Base-by-base conservation (phyloP, 257 asterid genomes). In the Solanum pimpinellifolium region DNA sequence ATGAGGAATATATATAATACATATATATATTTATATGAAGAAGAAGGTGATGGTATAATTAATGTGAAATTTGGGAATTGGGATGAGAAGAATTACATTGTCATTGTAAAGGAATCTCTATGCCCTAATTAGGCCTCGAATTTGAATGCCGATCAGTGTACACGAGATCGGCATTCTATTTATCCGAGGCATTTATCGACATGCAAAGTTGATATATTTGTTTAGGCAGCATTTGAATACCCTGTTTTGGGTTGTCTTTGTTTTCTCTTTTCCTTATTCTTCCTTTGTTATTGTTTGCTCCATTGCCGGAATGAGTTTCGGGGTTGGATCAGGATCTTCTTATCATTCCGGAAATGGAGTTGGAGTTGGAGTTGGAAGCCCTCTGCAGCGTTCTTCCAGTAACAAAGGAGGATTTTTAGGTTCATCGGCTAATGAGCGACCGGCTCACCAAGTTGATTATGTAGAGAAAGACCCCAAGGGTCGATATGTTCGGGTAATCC, bases 401-500 rank as follows among this genome's bases (percentile, higher is more conserved):
- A 74, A 42, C 39, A 70, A 87, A 62, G 88, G 83, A 2, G 89
- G 89, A 59, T 77, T 56, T 77, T 20, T 72, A 7, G 77, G 87
- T 86, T 75, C 91, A 81, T 72, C 90, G 82, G 70, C 59, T 70
- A 84, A 39, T 42, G 88, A 87, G 37, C 83, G 66, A 42, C 92
- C 90, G 12, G 60, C 60, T 59, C 87, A 80, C 47, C 93, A 91
- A 73, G 90, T 49, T 81, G 95, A 93, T 88, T 91, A 89, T 73
- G 93, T 92, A 12, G 98, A 95, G 92, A 92, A 88, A 88, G 96
- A 95, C 77, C 91, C 92, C 39, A 88, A 81, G 25, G 91, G 91
- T 86, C 96, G 98, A 84, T 95, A 95, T 62, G 87, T 92, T 75
- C 91, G 98, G 96, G 98, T 95, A 93, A 62, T 11, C 21, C 49